These are phyloP conservation scores for Cairneyella variabilis DNA, from an alignment of 495 filamentous ascomycete species.

Conservation along the genomic window DNA sequence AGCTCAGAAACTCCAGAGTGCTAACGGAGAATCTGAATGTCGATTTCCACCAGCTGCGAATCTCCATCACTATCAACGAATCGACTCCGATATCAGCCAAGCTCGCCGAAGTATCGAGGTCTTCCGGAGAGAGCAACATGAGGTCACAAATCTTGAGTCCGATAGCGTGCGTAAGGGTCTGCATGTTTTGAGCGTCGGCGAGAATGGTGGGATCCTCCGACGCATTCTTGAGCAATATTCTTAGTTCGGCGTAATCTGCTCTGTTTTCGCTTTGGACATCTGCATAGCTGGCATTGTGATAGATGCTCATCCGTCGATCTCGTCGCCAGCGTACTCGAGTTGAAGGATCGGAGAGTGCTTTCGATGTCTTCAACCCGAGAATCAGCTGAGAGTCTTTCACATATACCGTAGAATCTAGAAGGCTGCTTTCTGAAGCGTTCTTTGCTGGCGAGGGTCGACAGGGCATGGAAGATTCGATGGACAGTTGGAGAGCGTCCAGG, in stretches of 20 bases:
- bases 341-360: background rate
- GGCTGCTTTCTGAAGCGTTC: background rate
- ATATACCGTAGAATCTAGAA: background rate
- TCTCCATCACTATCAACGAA: conserved; percentile 53
- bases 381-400: too few species aligned
- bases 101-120: conserved; percentile 33
- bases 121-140: conserved; percentile 37
- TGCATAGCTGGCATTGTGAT: conserved; percentile 21
- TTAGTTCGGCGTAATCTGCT: conserved; percentile 18
- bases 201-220: conserved; percentile 21
- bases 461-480: background rate
- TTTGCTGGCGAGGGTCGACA: background rate
- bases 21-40: conserved; percentile 42
- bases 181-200: background rate
- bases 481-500: background rate
- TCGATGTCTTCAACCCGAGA: background rate
- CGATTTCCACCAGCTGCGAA: conserved; percentile 48
- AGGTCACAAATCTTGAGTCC: conserved; percentile 32
- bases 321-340: background rate
- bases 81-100: conserved; percentile 46
- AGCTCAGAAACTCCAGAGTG: conserved; percentile 25
- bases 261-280: background rate
- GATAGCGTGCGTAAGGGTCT: conserved; percentile 28
- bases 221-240: conserved; percentile 15
- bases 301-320: conserved; percentile 26